Base-by-base conservation (phyloP, 2,329 filamentous ascomycete genomes). In the Chaetomiaceae sp. region DNA sequence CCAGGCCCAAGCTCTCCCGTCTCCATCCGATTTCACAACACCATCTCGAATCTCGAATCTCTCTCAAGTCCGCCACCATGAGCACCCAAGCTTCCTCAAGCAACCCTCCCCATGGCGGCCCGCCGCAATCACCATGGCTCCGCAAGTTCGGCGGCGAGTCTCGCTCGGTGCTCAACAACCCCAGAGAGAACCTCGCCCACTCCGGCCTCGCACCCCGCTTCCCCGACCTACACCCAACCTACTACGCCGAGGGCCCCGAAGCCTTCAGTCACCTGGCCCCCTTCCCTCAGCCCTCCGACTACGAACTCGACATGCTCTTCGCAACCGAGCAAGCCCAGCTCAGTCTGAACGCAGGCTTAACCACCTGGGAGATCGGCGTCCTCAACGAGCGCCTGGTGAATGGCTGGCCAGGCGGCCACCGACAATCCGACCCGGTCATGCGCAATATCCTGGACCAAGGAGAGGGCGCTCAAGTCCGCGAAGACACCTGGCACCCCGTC, bases 221-320 rank as follows among this genome's bases (percentile, higher is more conserved):
- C 12, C 47, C 51, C 4, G 9, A 12, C 19, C 48, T 49, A 8
- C 47, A 52, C 20, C 25, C 48, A n/a, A 36, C 37, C 19, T 49
- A 31, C 47, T 43, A 43, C 47, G 42, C 42, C 29, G 46, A 49
- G 14, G n/a, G 19, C 19, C 19, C 4, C 22, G 11, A 20, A 5
- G 8, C 6, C n/a, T 47, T 40, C 20, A 6, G 15, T 14, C 8
- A 11, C 6, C 8, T 37, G 17, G 6, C 7, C 3, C 47, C 45
- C 1, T 17, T 37, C 4, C 31, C 47, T 3, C n/a, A 25, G 33
- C 51, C 55, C 14, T 19, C 25, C 15, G 47, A 43, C 36, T 3
- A 43, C 33, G 47, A 50, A 23, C 44, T 54, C 40, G 55, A 57
- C 31, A 46, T 20, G 42, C 44, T 57, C 8, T 54, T 57, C 6